Evolutionary conservation across 2,329 filamentous ascomycete species (phyloP).

Genomic region (Diaporthe sp.): DNA sequence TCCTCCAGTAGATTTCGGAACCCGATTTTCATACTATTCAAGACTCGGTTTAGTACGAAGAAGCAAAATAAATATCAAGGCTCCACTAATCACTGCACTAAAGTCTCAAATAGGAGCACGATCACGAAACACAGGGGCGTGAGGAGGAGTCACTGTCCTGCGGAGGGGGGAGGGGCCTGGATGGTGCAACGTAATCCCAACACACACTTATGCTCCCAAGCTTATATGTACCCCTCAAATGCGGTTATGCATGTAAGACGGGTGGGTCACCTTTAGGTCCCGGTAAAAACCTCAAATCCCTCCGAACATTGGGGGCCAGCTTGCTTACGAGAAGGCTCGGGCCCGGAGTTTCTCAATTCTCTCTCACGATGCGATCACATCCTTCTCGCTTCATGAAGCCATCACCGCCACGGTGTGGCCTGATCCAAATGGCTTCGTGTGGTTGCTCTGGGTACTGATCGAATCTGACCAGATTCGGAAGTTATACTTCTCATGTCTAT

Average conservation of each 20-base stretch:
- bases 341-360: neutral
- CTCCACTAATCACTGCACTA: neutral
- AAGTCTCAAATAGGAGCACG: neutral
- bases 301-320: neutral
- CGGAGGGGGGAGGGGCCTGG: neutral
- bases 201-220: neutral
- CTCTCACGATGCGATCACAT: neutral
- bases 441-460: neutral
- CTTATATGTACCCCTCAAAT: neutral
- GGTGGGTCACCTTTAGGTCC: neutral
- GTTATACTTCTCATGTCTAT: neutral
- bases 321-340: neutral
- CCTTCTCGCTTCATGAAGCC: neutral
- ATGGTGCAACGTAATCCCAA: neutral
- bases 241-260: constrained; percentile 6
- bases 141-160: neutral
- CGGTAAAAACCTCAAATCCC: neutral
- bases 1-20: neutral
- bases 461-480: neutral
- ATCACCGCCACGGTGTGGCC: neutral
- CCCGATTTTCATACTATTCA: neutral
- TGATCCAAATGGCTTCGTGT: neutral
- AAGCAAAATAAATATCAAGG: neutral
- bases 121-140: neutral
- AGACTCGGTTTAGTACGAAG: neutral